Base-by-base conservation (phyloP, 179 eudicot species). In the Patellifolia procumbens region DNA sequence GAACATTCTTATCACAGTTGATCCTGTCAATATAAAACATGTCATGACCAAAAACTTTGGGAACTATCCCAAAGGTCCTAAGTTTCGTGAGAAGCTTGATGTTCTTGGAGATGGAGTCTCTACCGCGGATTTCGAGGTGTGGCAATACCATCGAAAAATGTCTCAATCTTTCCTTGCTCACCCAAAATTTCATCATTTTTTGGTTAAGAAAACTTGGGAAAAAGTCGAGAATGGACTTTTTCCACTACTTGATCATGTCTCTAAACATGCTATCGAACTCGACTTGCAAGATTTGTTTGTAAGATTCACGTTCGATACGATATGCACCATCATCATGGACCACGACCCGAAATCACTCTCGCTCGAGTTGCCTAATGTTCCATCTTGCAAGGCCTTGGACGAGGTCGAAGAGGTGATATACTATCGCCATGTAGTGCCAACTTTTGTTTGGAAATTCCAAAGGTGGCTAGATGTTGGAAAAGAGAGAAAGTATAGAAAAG, bases 21-120 rank as follows among this genome's bases (percentile, higher is more conserved):
- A 87, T 56, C 88, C 90, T 7, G 70, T 79, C 6, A 80, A 87
- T 26, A 80, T 87, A 6, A 85, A 83, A 76, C 74, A 80, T 26
- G 46, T 76, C 11, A 55, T 53, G 77, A 74, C 60, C 48, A 74
- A 49, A 24, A 74, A 74, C 46, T 74, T 74, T 24, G 22, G 42
- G 4, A 80, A 75, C 42, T 80, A 70, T 43, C 60, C 59, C 35
- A 75, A 76, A 22, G 83, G 83, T 0, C 43, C 75, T 7, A 77
- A 80, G 55, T 82, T 82, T 73, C 69, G 62, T 61, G 74, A 83
- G 46, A 81, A 75, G 26, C 81, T 87, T 17, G 87, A 85, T 70
- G 77, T 87, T 0, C 55, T 85, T 12, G 87, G 90, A 28, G 87
- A 85, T 31, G 84, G 84, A 16, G 76, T 83, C 5, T 80, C 81